Base-by-base conservation (phyloP, 2,329 filamentous ascomycete genomes). In the Botrytis sinoallii region DNA sequence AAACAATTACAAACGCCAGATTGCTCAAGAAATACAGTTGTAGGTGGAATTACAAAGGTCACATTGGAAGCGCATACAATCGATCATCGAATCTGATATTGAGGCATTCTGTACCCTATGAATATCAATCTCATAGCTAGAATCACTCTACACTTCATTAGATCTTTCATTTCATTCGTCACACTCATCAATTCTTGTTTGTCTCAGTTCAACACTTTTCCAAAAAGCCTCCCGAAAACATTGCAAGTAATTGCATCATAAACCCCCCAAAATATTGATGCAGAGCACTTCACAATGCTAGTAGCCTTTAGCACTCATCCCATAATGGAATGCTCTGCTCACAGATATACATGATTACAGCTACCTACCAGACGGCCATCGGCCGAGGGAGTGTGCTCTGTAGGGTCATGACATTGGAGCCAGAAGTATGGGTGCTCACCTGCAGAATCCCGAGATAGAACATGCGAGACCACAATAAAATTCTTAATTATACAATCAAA, bases 401-500 rank as follows among this genome's bases (percentile, higher is more conserved):
- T 35, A 40, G 38, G 6, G 2, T 40, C 9, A 1, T 40, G 38
- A 40, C 38, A 40, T 40, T 2, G 38, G 38, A 40, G 38, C 40
- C 40, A 40, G 12, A 40, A 40, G 40, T 40, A 40, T 16, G 48
- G 2, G 12, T 7, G 25, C 12, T 55, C 48, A 55, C 12, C 12
- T 16, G n/a, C 14, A 55, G 12, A n/a, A 55, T 29, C 6, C 5
- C 0, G n/a, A 9, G n/a, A 3, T 55, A 6, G 14, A 55, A 14
- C 12, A 29, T 55, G 0, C 16, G n/a, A 18, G 6, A 18, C 14
- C 14, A 29, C 14, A 29, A 29, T 16, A 2, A 57, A 57, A 57
- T 9, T 29, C 22, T 29, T 0, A 4, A 2, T 3, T 4, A 29
- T 29, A 9, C 1, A 1, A 9, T 29, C 0, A 16, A 16, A 29